phyloP scores from a whole-genome alignment of 148 eudicot species.

The Diospyros lotus region DNA sequence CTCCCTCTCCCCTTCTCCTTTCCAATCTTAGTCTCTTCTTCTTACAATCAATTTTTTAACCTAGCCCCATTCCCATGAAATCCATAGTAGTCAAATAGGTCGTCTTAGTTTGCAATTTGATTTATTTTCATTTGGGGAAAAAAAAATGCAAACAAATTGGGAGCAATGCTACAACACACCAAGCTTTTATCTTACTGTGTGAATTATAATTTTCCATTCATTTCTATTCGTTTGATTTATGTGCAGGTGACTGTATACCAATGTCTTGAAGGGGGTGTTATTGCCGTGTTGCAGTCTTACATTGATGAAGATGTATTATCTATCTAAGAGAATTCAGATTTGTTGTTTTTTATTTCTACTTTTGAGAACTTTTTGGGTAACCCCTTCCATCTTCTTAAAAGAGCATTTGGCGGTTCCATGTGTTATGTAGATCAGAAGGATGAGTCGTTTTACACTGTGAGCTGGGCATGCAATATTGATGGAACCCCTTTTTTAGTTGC shows the following conservation, averaged over 20 bases:
- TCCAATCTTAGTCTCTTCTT: too few species aligned
- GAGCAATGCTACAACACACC: too few species aligned
- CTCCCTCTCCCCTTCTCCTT: neutral
- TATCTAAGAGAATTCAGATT: neutral
- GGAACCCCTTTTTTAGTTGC: constrained; percentile 89
- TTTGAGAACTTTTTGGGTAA: constrained; percentile 2
- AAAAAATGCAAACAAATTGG: too few species aligned
- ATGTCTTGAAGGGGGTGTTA: constrained; percentile 88
- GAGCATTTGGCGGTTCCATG: constrained; percentile 13
- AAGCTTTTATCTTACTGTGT: too few species aligned
- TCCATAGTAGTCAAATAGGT: too few species aligned
- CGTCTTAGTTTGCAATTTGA: too few species aligned
- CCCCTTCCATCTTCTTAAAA: constrained; percentile 4
- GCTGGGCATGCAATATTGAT: constrained; percentile 87
- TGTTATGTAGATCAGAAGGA: constrained; percentile 73
- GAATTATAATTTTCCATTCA: constrained; percentile 7
- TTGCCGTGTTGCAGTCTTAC: constrained; percentile 91
- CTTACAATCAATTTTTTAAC: too few species aligned
- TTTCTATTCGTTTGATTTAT: constrained; percentile 2
- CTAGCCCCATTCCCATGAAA: too few species aligned
- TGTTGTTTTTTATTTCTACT: neutral
- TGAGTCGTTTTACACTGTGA: constrained; percentile 92
- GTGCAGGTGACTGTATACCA: constrained; percentile 86
- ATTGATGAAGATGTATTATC: constrained; percentile 89
- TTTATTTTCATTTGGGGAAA: too few species aligned